phyloP scores from a whole-genome alignment of 805 yeast species.

The Saturnispora silvae region DNA sequence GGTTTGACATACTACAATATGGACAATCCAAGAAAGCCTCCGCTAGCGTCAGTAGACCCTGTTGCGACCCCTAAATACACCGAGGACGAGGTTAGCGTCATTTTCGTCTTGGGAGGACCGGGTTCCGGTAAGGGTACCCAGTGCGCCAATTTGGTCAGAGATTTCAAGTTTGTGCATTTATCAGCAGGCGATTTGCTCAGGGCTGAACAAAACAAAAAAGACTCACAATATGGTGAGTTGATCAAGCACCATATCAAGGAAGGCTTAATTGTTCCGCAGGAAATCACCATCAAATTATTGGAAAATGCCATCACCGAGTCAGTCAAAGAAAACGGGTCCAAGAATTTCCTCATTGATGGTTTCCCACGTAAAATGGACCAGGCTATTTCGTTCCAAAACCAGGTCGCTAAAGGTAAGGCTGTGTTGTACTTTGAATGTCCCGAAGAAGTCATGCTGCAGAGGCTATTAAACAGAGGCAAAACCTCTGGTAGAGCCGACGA shows the following conservation, averaged over 20 bases:
- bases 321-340: conserved; percentile 33
- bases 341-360: conserved; percentile 80
- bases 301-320: conserved; percentile 64
- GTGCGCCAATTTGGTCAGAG: conserved; percentile 72
- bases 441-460: conserved; percentile 68
- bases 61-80: conserved; percentile 13
- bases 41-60: conserved; percentile 27
- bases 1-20: conserved; percentile 27
- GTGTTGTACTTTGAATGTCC: conserved; percentile 76
- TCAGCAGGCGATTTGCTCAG: conserved; percentile 95
- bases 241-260: conserved; percentile 77
- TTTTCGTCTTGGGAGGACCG: conserved; percentile 94
- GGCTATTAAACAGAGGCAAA: conserved; percentile 84
- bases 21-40: conserved; percentile 22
- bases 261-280: conserved; percentile 90
- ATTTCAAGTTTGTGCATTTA: conserved; percentile 74
- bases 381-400: conserved; percentile 82
- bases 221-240: conserved; percentile 75
- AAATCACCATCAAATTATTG: conserved; percentile 74
- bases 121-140: conserved; percentile 98
- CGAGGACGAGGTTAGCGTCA: conserved; percentile 44
- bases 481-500: conserved; percentile 93
- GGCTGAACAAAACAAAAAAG: conserved; percentile 79
- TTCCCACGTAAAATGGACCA: conserved; percentile 99
- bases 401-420: conserved; percentile 58